These are phyloP conservation scores for Picochlorum costavermella DNA, from an alignment of 139 green algal genomes.

Conservation along the genomic window DNA sequence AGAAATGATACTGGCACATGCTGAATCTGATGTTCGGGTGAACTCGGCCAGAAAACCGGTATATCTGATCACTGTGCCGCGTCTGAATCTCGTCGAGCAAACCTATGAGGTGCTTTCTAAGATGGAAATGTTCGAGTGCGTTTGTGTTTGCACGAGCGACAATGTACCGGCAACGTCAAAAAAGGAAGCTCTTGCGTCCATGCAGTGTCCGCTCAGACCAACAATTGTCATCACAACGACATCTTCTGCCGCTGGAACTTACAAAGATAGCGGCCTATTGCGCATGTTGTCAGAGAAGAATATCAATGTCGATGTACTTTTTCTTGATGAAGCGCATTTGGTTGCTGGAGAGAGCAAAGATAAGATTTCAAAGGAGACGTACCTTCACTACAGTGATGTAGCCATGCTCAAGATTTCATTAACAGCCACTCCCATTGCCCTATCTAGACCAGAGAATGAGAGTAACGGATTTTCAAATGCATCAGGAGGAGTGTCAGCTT, in stretches of 20 bases:
- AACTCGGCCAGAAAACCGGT: neutral
- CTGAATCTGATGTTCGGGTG: neutral
- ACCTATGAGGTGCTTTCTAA: neutral
- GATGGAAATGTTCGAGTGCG: neutral
- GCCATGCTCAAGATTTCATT: constrained; percentile 1
- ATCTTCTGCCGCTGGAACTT: neutral
- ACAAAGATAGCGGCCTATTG: neutral
- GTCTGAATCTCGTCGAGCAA: neutral
- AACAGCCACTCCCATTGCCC: neutral
- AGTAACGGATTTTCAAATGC: neutral
- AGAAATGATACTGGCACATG: neutral
- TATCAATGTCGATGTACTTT: neutral
- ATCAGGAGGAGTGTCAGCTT: neutral
- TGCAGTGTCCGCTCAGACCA: neutral
- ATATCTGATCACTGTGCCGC: neutral
- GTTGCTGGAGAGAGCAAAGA: neutral
- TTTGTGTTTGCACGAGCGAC: neutral
- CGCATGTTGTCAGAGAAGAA: neutral
- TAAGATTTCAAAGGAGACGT: neutral
- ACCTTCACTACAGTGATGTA: neutral
- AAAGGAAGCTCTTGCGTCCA: neutral
- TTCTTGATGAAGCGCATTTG: neutral
- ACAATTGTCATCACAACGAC: neutral
- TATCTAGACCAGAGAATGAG: neutral
- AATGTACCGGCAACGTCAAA: neutral